These are phyloP conservation scores for Closterium sp. DNA, from an alignment of 139 green algal genomes.

Conservation along the genomic window DNA sequence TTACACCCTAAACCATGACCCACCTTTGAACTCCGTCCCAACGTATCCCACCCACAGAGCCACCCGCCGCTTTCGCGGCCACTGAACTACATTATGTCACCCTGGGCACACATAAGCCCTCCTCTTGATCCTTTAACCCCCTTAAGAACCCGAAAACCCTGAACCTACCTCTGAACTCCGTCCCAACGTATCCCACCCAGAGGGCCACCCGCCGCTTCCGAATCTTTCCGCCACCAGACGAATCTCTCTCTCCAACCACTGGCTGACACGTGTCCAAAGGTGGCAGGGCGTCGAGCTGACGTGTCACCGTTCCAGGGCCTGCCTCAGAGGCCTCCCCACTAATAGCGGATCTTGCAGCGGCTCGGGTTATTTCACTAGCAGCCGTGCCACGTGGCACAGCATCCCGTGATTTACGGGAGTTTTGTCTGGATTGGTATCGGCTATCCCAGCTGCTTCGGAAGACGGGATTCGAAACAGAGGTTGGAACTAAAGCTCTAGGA, in stretches of 20 bases:
- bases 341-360: background rate
- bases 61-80: too few relatives aligned
- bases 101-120: too few relatives aligned
- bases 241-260: background rate
- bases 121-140: too few relatives aligned
- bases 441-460: background rate
- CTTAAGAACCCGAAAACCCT: background rate
- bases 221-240: background rate
- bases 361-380: background rate
- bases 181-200: conserved; percentile 33
- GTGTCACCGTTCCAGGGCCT: background rate
- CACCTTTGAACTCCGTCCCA: background rate
- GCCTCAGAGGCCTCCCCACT: background rate
- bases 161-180: conserved; percentile 27
- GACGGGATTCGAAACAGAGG: background rate
- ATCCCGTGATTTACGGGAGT: background rate
- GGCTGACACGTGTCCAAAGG: background rate
- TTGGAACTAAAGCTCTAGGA: background rate
- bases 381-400: background rate
- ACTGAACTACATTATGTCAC: too few relatives aligned
- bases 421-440: background rate
- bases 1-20: background rate
- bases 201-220: conserved; percentile 41
- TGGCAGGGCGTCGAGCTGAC: background rate
- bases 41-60: background rate